These are phyloP conservation scores for Cyclocybe aegerita DNA, from an alignment of 768 basidiomycete species.

Conservation along the genomic window DNA sequence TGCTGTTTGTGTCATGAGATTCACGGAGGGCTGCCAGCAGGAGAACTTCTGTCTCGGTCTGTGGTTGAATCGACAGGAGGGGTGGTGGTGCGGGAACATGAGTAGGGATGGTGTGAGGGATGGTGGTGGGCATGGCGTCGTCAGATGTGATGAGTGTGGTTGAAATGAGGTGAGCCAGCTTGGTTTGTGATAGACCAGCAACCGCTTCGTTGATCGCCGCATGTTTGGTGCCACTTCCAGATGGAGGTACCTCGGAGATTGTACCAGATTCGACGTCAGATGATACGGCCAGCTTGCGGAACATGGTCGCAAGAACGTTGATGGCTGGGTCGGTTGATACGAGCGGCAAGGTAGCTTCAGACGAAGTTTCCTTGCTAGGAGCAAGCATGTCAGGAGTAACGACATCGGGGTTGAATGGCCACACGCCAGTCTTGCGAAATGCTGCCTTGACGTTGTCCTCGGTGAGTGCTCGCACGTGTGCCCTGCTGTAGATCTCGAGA, in stretches of 20 bases:
- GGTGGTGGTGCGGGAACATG: neutral
- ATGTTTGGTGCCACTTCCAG: neutral
- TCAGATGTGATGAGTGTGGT: neutral
- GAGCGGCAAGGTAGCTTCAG: conserved; percentile 15
- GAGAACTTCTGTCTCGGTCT: conserved; percentile 9
- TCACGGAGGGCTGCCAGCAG: conserved; percentile 10
- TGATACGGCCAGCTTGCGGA: conserved; percentile 5
- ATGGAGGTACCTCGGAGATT: neutral
- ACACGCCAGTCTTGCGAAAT: conserved; percentile 21
- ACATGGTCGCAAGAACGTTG: conserved; percentile 14
- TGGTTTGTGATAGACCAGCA: conserved; percentile 3
- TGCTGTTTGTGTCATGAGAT: neutral
- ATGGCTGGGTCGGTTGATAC: conserved; percentile 21
- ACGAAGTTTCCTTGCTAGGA: conserved; percentile 20
- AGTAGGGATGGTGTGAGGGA: neutral
- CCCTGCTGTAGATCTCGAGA: conserved; percentile 29
- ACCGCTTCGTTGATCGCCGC: conserved; percentile 3
- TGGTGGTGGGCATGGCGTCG: conserved; percentile 1
- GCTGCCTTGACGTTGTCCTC: conserved; percentile 27
- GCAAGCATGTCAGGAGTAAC: conserved; percentile 23
- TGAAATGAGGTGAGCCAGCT: conserved; percentile 4
- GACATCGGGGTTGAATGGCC: conserved; percentile 19
- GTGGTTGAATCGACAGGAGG: conserved; percentile 4
- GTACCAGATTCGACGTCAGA: conserved; percentile 1
- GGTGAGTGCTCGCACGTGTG: conserved; percentile 30